Conservation (phyloP, 495 filamentous ascomycete genomes). For the Neurospora hispaniola region DNA sequence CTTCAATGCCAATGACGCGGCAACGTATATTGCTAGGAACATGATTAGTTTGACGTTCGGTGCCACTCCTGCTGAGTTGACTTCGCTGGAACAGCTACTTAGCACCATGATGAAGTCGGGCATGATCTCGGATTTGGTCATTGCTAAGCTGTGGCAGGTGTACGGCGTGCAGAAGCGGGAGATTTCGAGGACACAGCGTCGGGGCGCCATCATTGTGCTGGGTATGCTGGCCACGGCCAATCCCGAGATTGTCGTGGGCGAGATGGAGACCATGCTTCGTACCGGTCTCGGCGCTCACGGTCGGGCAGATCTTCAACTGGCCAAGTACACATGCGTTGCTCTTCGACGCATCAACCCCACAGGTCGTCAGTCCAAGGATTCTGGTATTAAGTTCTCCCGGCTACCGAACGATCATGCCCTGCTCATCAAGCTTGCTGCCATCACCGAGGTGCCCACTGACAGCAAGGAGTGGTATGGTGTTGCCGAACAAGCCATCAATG, state of each 20-base stretch:
- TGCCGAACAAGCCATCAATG: slow-evolving; percentile 93
- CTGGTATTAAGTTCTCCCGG: slow-evolving; percentile 55
- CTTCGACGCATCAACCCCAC: slow-evolving; percentile 80
- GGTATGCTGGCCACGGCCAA: slow-evolving; percentile 94
- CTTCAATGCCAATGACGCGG: slow-evolving; percentile 80
- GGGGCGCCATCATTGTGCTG: slow-evolving; percentile 89
- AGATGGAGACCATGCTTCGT: slow-evolving; percentile 86
- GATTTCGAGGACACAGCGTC: slow-evolving; percentile 82
- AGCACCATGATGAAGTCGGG: slow-evolving; percentile 96
- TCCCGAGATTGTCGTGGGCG: slow-evolving; percentile 82
- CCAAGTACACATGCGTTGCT: slow-evolving; percentile 91
- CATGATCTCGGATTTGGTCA: slow-evolving; percentile 73
- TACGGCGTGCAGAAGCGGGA: slow-evolving; percentile 90
- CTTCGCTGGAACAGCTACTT: slow-evolving; percentile 85
- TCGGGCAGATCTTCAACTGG: slow-evolving; percentile 70
- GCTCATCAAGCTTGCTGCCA: slow-evolving; percentile 63
- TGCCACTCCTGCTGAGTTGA: slow-evolving; percentile 85
- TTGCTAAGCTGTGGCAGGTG: slow-evolving; percentile 93
- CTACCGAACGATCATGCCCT: slow-evolving; percentile 89
- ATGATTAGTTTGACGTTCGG: slow-evolving; percentile 99
- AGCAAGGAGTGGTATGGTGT: slow-evolving; percentile 96
- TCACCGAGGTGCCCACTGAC: slow-evolving; percentile 72
- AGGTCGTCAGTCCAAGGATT: slow-evolving; percentile 66
- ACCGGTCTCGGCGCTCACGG: slow-evolving; percentile 80
- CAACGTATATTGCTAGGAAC: slow-evolving; percentile 92